Conservation (phyloP, 2,329 filamentous ascomycete species). For the Trichophyton benhamiae region DNA sequence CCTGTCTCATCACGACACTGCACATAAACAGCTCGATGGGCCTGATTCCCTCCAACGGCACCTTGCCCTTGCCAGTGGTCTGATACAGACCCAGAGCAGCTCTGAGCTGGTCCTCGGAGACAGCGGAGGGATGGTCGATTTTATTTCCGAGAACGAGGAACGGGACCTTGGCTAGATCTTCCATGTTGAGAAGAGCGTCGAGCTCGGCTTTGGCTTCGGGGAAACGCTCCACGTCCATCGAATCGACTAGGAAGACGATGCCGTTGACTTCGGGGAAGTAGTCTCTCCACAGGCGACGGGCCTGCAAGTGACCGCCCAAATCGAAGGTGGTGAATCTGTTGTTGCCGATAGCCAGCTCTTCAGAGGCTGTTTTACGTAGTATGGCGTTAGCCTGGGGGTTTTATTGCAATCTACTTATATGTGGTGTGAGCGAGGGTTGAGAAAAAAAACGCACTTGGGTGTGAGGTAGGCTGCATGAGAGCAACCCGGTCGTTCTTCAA, state of each 20-base stretch:
- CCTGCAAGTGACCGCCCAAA: conserved; percentile 86
- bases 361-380: conserved; percentile 49
- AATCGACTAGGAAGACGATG: conserved; percentile 95
- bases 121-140: conserved; percentile 93
- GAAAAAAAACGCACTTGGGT: conserved; percentile 57
- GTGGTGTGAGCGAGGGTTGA: not conserved
- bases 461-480: conserved; percentile 77
- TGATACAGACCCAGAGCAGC: conserved; percentile 89
- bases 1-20: conserved; percentile 96
- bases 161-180: conserved; percentile 88
- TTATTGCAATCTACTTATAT: not conserved
- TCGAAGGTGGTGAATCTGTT: conserved; percentile 93
- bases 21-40: conserved; percentile 99
- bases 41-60: conserved; percentile 79
- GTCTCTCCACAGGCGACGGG: conserved; percentile 88
- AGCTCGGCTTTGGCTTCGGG: conserved; percentile 92
- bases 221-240: conserved; percentile 93
- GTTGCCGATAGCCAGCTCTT: conserved; percentile 85
- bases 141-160: conserved; percentile 98
- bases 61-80: conserved; percentile 91
- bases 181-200: conserved; percentile 89
- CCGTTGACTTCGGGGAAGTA: conserved; percentile 95
- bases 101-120: conserved; percentile 89
- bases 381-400: not conserved
- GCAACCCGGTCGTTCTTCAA: conserved; percentile 94